These are phyloP conservation scores for Senna siamea DNA, from an alignment of 306 rosid genomes.

Conservation along the genomic window DNA sequence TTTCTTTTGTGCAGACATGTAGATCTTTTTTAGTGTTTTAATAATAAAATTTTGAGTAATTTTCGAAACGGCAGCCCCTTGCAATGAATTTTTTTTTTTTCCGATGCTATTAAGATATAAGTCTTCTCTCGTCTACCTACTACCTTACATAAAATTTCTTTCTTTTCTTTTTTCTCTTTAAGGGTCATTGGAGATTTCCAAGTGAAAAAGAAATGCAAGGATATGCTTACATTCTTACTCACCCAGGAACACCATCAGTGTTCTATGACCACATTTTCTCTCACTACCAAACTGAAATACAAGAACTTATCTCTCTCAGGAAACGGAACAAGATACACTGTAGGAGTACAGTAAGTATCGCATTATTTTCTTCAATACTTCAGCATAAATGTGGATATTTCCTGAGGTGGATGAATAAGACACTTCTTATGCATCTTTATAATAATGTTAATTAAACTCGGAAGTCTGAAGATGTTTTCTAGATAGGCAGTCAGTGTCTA, in stretches of 20 bases:
- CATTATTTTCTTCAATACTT: neutral
- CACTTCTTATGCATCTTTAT: neutral
- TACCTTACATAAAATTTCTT: neutral
- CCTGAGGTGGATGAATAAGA: neutral
- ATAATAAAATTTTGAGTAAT: neutral
- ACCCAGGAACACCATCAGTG: slow-evolving; percentile 88
- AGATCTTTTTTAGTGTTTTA: slow-evolving; percentile 7
- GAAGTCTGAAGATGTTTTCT: neutral
- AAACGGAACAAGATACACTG: slow-evolving; percentile 68
- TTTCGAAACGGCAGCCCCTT: neutral
- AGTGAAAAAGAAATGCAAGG: slow-evolving; percentile 84
- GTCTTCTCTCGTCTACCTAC: neutral
- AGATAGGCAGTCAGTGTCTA: neutral
- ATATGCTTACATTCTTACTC: slow-evolving; percentile 87
- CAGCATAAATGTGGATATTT: neutral
- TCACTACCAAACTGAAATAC: slow-evolving; percentile 60
- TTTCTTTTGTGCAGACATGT: neutral
- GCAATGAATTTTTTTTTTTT: neutral
- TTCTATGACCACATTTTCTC: slow-evolving; percentile 84
- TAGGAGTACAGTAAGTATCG: slow-evolving; percentile 70
- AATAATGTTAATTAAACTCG: too few relatives aligned
- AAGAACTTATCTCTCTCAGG: slow-evolving; percentile 62
- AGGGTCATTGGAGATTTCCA: slow-evolving; percentile 99
- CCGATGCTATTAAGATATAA: too few relatives aligned
- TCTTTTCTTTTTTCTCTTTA: slow-evolving; percentile 31